Conservation (phyloP, 1,139 yeast genomes). For the Meyerozyma carpophila region DNA sequence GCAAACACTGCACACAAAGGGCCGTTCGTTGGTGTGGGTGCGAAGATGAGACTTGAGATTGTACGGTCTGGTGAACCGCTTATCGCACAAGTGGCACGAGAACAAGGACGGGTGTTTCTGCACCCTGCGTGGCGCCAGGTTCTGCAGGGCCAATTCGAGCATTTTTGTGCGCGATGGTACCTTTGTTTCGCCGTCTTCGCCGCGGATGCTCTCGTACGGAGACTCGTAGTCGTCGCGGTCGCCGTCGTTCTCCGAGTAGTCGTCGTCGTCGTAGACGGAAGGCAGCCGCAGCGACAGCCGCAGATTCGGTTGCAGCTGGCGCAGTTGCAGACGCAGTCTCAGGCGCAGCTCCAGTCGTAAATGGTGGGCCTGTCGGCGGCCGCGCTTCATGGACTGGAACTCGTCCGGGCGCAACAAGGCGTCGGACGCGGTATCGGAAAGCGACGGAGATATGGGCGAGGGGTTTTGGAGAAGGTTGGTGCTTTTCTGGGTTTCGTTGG, state of each 20-base stretch:
- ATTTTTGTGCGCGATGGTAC: slow-evolving; percentile 49
- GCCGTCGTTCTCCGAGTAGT: slow-evolving; percentile 9
- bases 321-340: slow-evolving; percentile 1
- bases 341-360: not conserved
- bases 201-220: slow-evolving; percentile 4
- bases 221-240: slow-evolving; percentile 9
- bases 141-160: slow-evolving; percentile 56
- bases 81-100: slow-evolving; percentile 81
- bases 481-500: slow-evolving; percentile 2
- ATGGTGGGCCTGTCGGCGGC: slow-evolving; percentile 18
- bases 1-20: slow-evolving; percentile 80
- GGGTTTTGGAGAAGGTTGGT: not conserved
- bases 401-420: slow-evolving; percentile 32
- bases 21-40: slow-evolving; percentile 93
- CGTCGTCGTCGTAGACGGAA: slow-evolving; percentile 3
- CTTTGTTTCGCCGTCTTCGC: slow-evolving; percentile 4
- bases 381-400: slow-evolving; percentile 25
- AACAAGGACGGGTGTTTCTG: slow-evolving; percentile 78
- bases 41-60: slow-evolving; percentile 86
- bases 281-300: slow-evolving; percentile 2
- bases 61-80: slow-evolving; percentile 85
- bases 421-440: not conserved
- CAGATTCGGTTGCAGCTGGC: not conserved
- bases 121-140: slow-evolving; percentile 45
- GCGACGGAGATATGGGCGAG: not conserved